A percentile compares a stretch with the other conserved stretches of the same genome.
Conservation (phyloP, 2,329 filamentous ascomycete species). For the Alternaria panax region DNA sequence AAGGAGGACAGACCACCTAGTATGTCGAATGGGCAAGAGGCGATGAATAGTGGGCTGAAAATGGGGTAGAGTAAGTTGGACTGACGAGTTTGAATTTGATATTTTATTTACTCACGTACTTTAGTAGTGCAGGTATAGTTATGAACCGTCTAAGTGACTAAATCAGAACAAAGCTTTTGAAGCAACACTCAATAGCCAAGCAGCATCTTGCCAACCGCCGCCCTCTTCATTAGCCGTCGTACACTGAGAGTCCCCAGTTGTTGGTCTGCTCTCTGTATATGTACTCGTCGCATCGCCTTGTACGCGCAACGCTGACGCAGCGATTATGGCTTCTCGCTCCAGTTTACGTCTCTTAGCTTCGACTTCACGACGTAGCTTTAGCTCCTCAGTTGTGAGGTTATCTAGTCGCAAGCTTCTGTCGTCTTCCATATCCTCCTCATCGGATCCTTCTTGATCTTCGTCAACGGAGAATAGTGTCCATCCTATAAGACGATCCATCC, state of each 20-base stretch:
- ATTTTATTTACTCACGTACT: background rate
- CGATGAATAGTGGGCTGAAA: background rate
- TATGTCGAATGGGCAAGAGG: conserved; percentile 11
- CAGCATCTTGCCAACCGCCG: conserved; percentile 66
- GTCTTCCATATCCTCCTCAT: conserved; percentile 39
- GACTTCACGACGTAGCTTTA: conserved; percentile 46
- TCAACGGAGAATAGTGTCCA: conserved; percentile 65
- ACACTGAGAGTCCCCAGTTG: conserved; percentile 17
- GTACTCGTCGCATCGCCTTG: conserved; percentile 12
- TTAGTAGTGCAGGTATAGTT: background rate
- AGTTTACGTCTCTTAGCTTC: conserved; percentile 48
- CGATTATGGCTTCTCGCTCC: conserved; percentile 47
- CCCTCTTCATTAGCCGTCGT: conserved; percentile 36
- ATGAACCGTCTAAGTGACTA: background rate
- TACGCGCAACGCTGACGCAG: conserved; percentile 33
- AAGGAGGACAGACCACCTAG: conserved; percentile 47
- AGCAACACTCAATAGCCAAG: conserved; percentile 65
- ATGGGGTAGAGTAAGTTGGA: background rate
- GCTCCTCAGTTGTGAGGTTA: conserved; percentile 49
- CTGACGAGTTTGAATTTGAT: background rate
- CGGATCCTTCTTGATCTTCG: conserved; percentile 53
- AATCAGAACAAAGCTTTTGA: conserved; percentile 53
- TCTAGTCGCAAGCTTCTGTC: conserved; percentile 32
- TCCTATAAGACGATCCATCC: conserved; percentile 65
- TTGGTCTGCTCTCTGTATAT: conserved; percentile 23